Evolutionary conservation across 2,329 filamentous ascomycete species (phyloP).

Genomic region (Talaromyces albobiverticillius): DNA sequence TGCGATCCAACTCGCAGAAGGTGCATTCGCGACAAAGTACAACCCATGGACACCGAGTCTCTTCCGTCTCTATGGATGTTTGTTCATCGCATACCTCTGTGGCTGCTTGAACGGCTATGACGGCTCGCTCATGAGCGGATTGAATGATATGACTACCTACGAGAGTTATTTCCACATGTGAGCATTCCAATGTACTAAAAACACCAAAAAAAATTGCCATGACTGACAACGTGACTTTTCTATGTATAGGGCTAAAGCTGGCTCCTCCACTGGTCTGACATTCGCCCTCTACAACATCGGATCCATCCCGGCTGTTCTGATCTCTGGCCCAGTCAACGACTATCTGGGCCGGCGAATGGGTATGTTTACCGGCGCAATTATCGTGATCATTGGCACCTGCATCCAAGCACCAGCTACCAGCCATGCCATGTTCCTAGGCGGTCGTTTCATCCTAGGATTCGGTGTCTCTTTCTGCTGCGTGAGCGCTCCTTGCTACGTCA

Average conservation of each 20-base stretch:
- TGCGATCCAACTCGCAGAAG: background rate
- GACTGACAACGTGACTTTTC: no score
- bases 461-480: conserved; percentile 60
- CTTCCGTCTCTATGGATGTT: background rate
- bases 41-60: background rate
- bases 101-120: background rate
- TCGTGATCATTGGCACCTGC: conserved; percentile 53
- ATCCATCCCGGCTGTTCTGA: conserved; percentile 46
- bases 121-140: background rate
- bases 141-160: background rate
- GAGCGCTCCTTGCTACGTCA: conserved; percentile 60
- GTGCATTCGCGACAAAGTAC: background rate
- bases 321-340: conserved; percentile 49
- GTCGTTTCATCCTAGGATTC: conserved; percentile 53
- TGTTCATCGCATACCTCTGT: conserved; percentile 2
- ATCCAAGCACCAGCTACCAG: conserved; percentile 49
- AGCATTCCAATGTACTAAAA: background rate
- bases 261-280: no score
- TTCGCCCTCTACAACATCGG: conserved; percentile 47
- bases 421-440: conserved; percentile 53
- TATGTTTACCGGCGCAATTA: conserved; percentile 55
- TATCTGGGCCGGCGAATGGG: conserved; percentile 52
- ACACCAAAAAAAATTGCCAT: no score
- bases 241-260: no score
- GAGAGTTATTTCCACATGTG: background rate